Conservation (phyloP, 2,329 filamentous ascomycete genomes). For the Exophiala calicioides region DNA sequence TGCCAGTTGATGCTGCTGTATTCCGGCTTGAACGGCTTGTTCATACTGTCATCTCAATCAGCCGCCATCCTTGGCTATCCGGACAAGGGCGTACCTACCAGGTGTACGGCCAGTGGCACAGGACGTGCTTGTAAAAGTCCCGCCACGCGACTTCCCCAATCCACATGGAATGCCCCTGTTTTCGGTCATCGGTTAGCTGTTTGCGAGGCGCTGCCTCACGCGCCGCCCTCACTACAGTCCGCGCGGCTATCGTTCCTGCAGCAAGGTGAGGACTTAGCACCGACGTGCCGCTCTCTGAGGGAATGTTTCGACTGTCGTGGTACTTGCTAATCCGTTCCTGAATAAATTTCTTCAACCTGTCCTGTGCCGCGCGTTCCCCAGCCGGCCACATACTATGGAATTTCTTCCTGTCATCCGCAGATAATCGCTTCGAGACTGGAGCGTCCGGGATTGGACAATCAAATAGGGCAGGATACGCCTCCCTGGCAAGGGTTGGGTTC, state of each 20-base stretch:
- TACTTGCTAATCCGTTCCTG: constrained; percentile 65
- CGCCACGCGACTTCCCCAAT: constrained; percentile 83
- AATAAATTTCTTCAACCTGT: constrained; percentile 67
- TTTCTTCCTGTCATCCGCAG: constrained; percentile 58
- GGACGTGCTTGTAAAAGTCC: constrained; percentile 84
- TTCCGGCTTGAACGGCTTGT: constrained; percentile 78
- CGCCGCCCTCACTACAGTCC: constrained; percentile 67
- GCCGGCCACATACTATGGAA: constrained; percentile 68
- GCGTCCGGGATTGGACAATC: constrained; percentile 60
- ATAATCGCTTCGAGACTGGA: constrained; percentile 64
- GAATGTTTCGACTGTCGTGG: constrained; percentile 65
- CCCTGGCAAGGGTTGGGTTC: constrained; percentile 55
- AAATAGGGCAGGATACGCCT: constrained; percentile 60
- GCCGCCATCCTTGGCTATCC: constrained; percentile 1
- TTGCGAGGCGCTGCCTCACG: constrained; percentile 63
- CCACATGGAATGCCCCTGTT: constrained; percentile 62
- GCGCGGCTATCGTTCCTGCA: constrained; percentile 66
- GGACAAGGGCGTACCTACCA: constrained; percentile 38
- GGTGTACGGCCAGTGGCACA: constrained; percentile 78
- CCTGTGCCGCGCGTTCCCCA: constrained; percentile 70
- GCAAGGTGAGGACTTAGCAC: constrained; percentile 71
- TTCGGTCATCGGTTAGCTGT: constrained; percentile 36
- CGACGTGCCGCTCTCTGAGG: constrained; percentile 64
- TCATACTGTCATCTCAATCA: constrained; percentile 55
- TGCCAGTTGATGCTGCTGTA: constrained; percentile 83